Evolutionary conservation across 352 stramenopile genomes (phyloP), one percentile per base, ranked within the genome.

Genomic region (Globisporangium rhizosaccharum): DNA sequence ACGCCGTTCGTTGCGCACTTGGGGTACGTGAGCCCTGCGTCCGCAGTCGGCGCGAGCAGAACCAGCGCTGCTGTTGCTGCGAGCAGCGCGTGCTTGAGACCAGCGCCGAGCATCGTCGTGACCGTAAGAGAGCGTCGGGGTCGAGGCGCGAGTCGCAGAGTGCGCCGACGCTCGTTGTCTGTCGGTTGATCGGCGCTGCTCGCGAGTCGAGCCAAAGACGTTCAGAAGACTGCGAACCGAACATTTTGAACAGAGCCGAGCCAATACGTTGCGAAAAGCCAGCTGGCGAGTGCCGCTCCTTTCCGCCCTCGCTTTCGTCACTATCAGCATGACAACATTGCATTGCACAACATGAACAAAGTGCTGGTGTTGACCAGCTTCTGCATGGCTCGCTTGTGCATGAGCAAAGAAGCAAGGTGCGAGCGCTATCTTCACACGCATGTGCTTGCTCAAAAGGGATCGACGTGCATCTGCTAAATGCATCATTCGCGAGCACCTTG

Each of bases 1-100:
- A 70, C 70, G 42, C 62, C 76, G 41, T 68, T 65, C 2, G 37
- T 51, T 17, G 60, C 36, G 68, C 81, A 90, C 58, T 79, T 55
- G 5, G 80, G 80, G 66, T 83, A 90, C 66, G 80, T 80, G 42
- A 73, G 59, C 39, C 18, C 57, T 8, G 52, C 61, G 10, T 51
- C 60, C 10, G 39, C 33, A 52, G 65, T 63, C 66, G 56, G 18
- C 33, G 42, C 53, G 18, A 30, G 53, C 63, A 51, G 28, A 12
- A 72, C 41, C 42, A 63, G 28, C 12, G 69, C 46, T 46, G 56
- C 53, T 17, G 57, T 67, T 55, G 62, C 67, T 2, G 61, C 56
- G 41, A 58, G 55, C 30, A 75, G 30, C 42, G 61, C 39, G 39
- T 58, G 47, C 53, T 68, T 46, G 58, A 66, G 59, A 28, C 68